Conservation (phyloP, 1,284 basidiomycete genomes). For the Moniliella sp. region DNA sequence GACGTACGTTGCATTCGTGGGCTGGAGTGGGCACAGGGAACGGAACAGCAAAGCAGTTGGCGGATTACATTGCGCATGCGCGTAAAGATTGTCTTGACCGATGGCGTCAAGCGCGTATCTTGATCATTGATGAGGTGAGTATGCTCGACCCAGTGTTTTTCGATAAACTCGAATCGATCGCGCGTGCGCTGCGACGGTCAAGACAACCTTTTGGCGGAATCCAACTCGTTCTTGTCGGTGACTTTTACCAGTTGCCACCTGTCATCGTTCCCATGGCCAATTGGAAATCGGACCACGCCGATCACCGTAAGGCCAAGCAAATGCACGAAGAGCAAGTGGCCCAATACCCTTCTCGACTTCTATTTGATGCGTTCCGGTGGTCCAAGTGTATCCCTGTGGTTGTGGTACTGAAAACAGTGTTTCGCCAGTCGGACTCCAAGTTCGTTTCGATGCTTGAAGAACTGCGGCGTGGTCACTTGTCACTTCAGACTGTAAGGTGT, state of each 20-base stretch:
- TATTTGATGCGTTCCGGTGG: constrained; percentile 76
- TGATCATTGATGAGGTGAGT: background rate
- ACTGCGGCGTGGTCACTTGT: constrained; percentile 15
- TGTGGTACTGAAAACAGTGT: constrained; percentile 72
- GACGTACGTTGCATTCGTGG: constrained; percentile 1
- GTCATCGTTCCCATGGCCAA: constrained; percentile 40
- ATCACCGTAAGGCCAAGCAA: background rate
- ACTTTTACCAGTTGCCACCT: constrained; percentile 89
- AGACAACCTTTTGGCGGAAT: constrained; percentile 78
- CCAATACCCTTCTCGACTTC: constrained; percentile 42
- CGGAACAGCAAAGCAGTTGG: background rate
- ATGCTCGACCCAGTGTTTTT: constrained; percentile 48
- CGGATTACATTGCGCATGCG: background rate
- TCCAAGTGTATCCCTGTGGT: constrained; percentile 50
- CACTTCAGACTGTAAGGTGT: background rate
- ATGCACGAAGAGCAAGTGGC: background rate
- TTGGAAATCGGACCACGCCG: background rate
- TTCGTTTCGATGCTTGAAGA: constrained; percentile 10
- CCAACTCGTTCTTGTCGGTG: constrained; percentile 72
- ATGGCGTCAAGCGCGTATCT: too few relatives aligned
- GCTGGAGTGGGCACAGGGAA: constrained; percentile 23
- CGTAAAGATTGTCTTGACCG: background rate
- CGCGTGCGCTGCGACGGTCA: constrained; percentile 43
- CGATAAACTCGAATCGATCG: constrained; percentile 61
- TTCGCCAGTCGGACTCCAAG: constrained; percentile 43